A percentile compares a stretch with the other conserved stretches of the same genome.
phyloP scores from a whole-genome alignment of 2,329 filamentous ascomycete genomes.

The Cladophialophora immunda region DNA sequence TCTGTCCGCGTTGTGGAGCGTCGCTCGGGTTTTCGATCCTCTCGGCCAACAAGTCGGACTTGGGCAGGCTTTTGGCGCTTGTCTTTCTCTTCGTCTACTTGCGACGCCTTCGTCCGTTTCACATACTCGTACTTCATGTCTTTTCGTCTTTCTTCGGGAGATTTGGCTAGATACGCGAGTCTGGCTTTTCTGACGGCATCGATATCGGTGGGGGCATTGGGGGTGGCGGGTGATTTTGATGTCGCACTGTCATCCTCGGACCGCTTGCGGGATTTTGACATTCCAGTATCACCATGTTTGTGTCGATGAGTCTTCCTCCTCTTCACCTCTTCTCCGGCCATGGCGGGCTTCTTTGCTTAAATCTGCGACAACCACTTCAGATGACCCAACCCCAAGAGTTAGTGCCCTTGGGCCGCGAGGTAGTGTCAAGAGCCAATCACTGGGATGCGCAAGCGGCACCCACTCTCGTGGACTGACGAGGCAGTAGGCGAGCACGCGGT shows the following conservation, averaged over 20 bases:
- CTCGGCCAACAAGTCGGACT: conserved; percentile 3
- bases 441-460: conserved; percentile 14
- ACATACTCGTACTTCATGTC: conserved; percentile 42
- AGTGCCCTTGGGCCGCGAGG: conserved; percentile 28
- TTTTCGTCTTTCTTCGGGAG: conserved; percentile 34
- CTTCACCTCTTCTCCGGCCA: conserved; percentile 32
- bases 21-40: conserved; percentile 5
- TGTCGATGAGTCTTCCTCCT: conserved; percentile 26
- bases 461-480: conserved; percentile 20
- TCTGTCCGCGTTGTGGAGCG: conserved; percentile 24
- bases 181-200: conserved; percentile 40
- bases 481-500: conserved; percentile 11
- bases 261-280: conserved; percentile 27
- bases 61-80: conserved; percentile 17
- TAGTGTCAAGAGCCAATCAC: conserved; percentile 31
- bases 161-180: conserved; percentile 37
- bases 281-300: conserved; percentile 29
- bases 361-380: conserved; percentile 20
- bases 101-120: conserved; percentile 29
- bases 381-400: conserved; percentile 10
- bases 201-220: conserved; percentile 35
- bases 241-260: conserved; percentile 28
- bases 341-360: conserved; percentile 19
- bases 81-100: conserved; percentile 23
- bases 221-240: conserved; percentile 24